These are phyloP conservation scores for Aquilaria agallochum DNA, from an alignment of 441 rosid genomes.

Conservation along the genomic window DNA sequence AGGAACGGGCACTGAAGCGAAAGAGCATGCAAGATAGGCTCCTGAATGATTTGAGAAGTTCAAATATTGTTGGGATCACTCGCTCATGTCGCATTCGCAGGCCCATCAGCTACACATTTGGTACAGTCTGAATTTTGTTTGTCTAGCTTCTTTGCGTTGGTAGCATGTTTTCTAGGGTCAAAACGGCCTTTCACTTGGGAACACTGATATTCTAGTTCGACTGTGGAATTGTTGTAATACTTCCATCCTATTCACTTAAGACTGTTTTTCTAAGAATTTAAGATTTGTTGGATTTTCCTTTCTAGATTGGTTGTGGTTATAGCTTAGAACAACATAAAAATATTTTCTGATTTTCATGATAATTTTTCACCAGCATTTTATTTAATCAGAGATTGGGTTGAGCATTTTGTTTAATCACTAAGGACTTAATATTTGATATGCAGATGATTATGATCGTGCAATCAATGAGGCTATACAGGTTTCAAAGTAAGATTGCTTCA, in stretches of 20 bases:
- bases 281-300: neutral
- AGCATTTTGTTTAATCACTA: too few relatives aligned
- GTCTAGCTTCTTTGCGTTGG: constrained; percentile 5
- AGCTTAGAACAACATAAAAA: neutral
- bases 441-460: constrained; percentile 75
- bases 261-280: neutral
- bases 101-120: constrained; percentile 68
- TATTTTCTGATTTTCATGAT: neutral
- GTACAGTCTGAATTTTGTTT: constrained; percentile 32
- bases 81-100: constrained; percentile 67
- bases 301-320: neutral
- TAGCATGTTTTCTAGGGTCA: neutral
- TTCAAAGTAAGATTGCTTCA: constrained; percentile 46
- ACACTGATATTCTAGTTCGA: too few relatives aligned
- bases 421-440: constrained; percentile 16
- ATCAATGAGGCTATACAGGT: constrained; percentile 61
- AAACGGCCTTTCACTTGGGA: too few relatives aligned
- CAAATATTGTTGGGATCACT: constrained; percentile 27
- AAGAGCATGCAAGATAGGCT: constrained; percentile 55
- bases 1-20: constrained; percentile 55
- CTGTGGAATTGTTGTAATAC: neutral
- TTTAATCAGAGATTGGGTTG: too few relatives aligned
- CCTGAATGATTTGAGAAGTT: constrained; percentile 29
- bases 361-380: too few relatives aligned
- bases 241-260: neutral